A percentile compares a stretch with the other conserved stretches of the same genome.
Evolutionary conservation across 495 filamentous ascomycete genomes (phyloP).

Genomic region (Pyrenula aspistea): DNA sequence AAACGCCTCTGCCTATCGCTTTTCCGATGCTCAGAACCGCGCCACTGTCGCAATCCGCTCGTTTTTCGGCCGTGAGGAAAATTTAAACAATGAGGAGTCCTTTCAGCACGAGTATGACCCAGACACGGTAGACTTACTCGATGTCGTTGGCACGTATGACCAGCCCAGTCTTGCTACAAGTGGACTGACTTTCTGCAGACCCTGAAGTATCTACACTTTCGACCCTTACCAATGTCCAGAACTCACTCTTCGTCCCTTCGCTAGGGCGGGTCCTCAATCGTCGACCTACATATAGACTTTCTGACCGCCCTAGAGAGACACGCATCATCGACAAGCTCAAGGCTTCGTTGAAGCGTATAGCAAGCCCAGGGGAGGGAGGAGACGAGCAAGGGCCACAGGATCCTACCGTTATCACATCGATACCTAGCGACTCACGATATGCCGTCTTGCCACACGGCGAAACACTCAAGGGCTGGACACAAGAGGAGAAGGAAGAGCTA

Average conservation of each 20-base stretch:
- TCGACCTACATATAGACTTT: constrained; percentile 61
- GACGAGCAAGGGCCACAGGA: background rate
- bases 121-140: constrained; percentile 54
- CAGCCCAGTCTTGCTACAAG: background rate
- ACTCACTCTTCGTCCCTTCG: constrained; percentile 63
- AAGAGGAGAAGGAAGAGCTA: constrained; percentile 55
- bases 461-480: constrained; percentile 54
- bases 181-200: constrained; percentile 28
- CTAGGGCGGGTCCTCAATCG: constrained; percentile 55
- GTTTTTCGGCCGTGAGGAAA: background rate
- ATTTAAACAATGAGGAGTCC: background rate
- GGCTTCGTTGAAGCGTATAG: constrained; percentile 12
- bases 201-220: constrained; percentile 64
- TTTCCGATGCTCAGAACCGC: background rate
- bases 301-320: constrained; percentile 25
- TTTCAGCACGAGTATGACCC: constrained; percentile 34
- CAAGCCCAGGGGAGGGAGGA: constrained; percentile 5
- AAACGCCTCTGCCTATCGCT: background rate
- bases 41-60: background rate
- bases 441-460: constrained; percentile 53
- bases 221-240: constrained; percentile 68
- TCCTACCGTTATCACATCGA: constrained; percentile 11
- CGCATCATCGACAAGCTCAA: constrained; percentile 14
- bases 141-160: constrained; percentile 50
- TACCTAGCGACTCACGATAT: constrained; percentile 34